Percentiles rank a stretch among this genome's conserved stretches.
Evolutionary conservation across 371 early-diverging fungal species (phyloP).

Genomic region (Mucor indicus): DNA sequence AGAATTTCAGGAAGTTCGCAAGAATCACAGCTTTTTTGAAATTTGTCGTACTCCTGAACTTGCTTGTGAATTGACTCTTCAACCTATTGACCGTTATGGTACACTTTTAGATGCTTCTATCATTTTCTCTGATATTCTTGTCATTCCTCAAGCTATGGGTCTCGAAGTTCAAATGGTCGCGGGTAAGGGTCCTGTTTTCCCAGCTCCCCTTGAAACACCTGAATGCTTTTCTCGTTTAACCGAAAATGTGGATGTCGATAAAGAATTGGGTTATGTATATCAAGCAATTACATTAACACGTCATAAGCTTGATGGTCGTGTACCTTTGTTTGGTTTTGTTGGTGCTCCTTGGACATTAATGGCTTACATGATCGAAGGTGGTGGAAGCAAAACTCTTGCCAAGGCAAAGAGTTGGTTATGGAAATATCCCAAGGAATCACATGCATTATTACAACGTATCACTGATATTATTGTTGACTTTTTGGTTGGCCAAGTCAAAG

Average conservation of each 20-base stretch:
- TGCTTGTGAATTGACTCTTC: slow-evolving; percentile 93
- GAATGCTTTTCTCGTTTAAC: slow-evolving; percentile 67
- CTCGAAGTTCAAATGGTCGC: slow-evolving; percentile 92
- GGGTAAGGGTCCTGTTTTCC: slow-evolving; percentile 91
- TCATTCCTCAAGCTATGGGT: slow-evolving; percentile 96
- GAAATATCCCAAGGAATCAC: slow-evolving; percentile 76
- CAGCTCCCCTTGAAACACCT: slow-evolving; percentile 76
- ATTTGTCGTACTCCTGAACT: slow-evolving; percentile 92
- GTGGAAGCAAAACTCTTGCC: slow-evolving; percentile 87
- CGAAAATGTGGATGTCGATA: slow-evolving; percentile 66
- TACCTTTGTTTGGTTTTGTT: slow-evolving; percentile 92
- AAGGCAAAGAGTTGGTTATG: slow-evolving; percentile 92
- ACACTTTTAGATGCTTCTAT: slow-evolving; percentile 93
- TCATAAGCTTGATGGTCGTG: slow-evolving; percentile 78
- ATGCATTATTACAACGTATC: slow-evolving; percentile 75
- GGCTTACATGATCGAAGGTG: slow-evolving; percentile 99
- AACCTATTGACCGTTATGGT: slow-evolving; percentile 92
- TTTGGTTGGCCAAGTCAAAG: slow-evolving; percentile 90
- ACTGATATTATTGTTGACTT: slow-evolving; percentile 85
- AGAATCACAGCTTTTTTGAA: slow-evolving; percentile 89
- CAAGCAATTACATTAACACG: slow-evolving; percentile 94
- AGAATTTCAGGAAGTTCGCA: slow-evolving; percentile 89
- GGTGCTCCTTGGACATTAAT: slow-evolving; percentile 98
- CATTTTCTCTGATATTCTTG: slow-evolving; percentile 97
- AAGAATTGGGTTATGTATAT: slow-evolving; percentile 88